Evolutionary conservation across 306 rosid genomes (phyloP).

Genomic region (Dryas drummondii): DNA sequence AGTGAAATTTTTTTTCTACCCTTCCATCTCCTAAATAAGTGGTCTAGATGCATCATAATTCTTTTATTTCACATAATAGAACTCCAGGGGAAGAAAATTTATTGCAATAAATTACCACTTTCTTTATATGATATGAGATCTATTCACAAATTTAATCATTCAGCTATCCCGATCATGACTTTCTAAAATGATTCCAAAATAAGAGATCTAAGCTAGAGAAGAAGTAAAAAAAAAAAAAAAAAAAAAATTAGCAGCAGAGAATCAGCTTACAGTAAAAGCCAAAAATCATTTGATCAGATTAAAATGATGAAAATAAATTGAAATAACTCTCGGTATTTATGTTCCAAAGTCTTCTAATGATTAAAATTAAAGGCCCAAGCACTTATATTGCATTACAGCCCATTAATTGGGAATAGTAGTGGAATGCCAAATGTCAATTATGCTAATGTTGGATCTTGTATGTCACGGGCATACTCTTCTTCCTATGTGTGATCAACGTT

Average conservation of each 20-base stretch:
- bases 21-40: too few relatives aligned
- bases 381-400: not conserved
- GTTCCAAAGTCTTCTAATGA: not conserved
- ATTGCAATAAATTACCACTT: not conserved
- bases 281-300: not conserved
- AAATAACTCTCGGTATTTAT: not conserved
- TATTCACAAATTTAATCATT: not conserved
- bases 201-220: not conserved
- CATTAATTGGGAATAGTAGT: not conserved
- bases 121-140: not conserved
- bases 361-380: not conserved
- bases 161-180: not conserved
- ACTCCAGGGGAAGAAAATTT: not conserved
- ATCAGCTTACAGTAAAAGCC: not conserved
- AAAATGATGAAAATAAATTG: not conserved
- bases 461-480: not conserved
- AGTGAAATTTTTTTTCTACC: too few relatives aligned
- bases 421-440: not conserved
- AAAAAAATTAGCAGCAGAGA: not conserved
- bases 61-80: not conserved
- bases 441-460: not conserved
- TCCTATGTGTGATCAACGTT: conserved; percentile 14
- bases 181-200: not conserved
- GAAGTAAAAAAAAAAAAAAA: not conserved
- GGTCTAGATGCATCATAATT: not conserved